Evolutionary conservation across 1,139 yeast genomes (phyloP).

Genomic region (Candida tropicalis): DNA sequence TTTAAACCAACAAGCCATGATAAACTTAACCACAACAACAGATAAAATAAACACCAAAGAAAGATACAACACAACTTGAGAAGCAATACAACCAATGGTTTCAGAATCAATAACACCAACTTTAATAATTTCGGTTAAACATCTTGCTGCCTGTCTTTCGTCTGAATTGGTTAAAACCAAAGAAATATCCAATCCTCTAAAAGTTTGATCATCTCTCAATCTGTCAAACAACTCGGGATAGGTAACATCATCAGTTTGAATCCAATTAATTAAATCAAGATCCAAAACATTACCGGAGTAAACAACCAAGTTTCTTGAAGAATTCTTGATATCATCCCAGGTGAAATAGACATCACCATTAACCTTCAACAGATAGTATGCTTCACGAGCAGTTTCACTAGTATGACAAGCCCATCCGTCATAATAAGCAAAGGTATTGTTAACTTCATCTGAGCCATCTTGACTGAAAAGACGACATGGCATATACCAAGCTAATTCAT

Average conservation of each 20-base stretch:
- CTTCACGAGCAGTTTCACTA: constrained; percentile 62
- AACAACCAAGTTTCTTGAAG: constrained; percentile 78
- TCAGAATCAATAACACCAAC: constrained; percentile 90
- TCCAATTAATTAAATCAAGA: constrained; percentile 73
- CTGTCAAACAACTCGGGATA: constrained; percentile 75
- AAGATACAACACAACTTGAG: constrained; percentile 75
- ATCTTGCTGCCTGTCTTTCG: constrained; percentile 74
- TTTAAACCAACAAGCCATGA: constrained; percentile 85
- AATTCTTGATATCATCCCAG: constrained; percentile 81
- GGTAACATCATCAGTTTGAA: constrained; percentile 64
- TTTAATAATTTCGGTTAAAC: constrained; percentile 83
- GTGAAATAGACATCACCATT: constrained; percentile 82
- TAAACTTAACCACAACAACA: constrained; percentile 72
- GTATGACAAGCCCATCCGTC: constrained; percentile 94
- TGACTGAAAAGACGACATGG: constrained; percentile 77
- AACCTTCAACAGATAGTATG: constrained; percentile 62
- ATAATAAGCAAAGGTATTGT: constrained; percentile 63
- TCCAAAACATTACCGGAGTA: constrained; percentile 89
- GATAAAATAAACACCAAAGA: constrained; percentile 85
- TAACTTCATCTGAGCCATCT: constrained; percentile 71
- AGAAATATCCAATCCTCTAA: constrained; percentile 82
- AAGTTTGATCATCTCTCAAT: constrained; percentile 54
- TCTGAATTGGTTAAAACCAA: constrained; percentile 67
- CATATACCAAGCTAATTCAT: constrained; percentile 91
- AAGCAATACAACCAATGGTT: constrained; percentile 95